Base-by-base conservation (phyloP, 805 yeast species). In the Candida mattraensis region DNA sequence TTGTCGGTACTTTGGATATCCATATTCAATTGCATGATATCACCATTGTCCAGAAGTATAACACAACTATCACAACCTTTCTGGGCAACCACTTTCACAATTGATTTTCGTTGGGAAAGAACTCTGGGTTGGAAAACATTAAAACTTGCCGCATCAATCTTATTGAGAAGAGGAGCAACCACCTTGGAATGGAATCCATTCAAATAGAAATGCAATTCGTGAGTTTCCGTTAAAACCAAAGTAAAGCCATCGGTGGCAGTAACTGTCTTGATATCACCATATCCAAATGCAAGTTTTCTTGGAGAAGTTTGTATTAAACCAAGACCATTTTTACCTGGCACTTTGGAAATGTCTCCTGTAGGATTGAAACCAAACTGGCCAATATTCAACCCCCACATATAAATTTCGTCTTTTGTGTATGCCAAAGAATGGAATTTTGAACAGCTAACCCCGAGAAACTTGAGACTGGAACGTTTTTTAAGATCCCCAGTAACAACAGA, bases 371-470 rank as follows among this genome's bases (percentile, higher is more conserved):
- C 91, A 80, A 87, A 76, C 56, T 87, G 95, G 0, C 96, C 96
- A 22, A 77, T 62, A 52, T 87, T 84, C 23, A 81, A 60, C 2
- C 96, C 96, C 95, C 95, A 87, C 24, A 76, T 58, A 41, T 63
- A 74, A 1, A 83, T 45, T 7, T 72, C 74, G 27, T 63, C 54
- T 5, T 62, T 64, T 0, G 79, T 63, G 42, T 68, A 81, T 0
- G 75, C 84, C 13, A 80, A 69, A 4, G 91, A 77, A 54, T 86
- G 94, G 9, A 81, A 68, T 30, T 72, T 77, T 3, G 95, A 84
- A 13, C 83, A 79, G 1, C 80, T 65, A 16, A 77, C 61, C 5
- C 80, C 80, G 5, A 50, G 50, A 12, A 75, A 37, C 3, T 39
- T 33, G 12, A 44, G 55, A 8, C 50, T 35, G 28, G 30, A 51